Evolutionary conservation across 2,329 filamentous ascomycete species (phyloP), one percentile per base, ranked within the genome.

Genomic region (Aureobasidium uvarum): DNA sequence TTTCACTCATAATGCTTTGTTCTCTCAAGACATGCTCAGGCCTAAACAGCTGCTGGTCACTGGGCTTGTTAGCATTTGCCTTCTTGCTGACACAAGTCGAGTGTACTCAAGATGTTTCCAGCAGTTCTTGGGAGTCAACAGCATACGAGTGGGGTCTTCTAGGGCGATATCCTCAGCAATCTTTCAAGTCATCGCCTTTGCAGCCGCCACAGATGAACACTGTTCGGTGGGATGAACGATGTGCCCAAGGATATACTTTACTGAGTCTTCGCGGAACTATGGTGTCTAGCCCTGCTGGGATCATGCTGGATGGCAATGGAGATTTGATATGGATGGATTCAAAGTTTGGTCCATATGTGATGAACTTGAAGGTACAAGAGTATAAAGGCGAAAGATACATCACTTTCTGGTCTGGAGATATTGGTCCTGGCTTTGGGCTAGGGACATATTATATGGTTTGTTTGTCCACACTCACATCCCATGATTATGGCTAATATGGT

Each of bases 391-490:
- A 74, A 64, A 69, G 75, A 25, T 77, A 74, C 58, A 67, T 78
- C 14, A 78, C 76, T 1, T 75, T 78, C 65, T 78, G 76, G 75
- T 71, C 72, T 25, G 76, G 77, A 16, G 67, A 74, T 43, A 72
- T 3, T 71, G 71, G 64, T 74, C 75, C 6, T 68, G 72, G 54
- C 8, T 50, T 31, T 23, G 63, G 63, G 6, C 6, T 52, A 5
- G 63, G 63, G 7, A 51, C 52, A n/a, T 65, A 65, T 11, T 50
- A 39, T 18, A 65, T 65, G 75, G 76, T 20, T 62, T 68, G 43
- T 77, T 14, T 14, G 23, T 3, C 7, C 20, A 5, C 33, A 50
- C 18, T 23, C 16, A n/a, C 3, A 10, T 43, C 7, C 2, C 23
- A 54, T 13, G 13, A 39, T 41, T 6, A 2, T 7, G 4, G 20